A percentile compares a stretch with the other conserved stretches of the same genome.
phyloP scores from a whole-genome alignment of 805 yeast species.

The Kodamaea leandrae region DNA sequence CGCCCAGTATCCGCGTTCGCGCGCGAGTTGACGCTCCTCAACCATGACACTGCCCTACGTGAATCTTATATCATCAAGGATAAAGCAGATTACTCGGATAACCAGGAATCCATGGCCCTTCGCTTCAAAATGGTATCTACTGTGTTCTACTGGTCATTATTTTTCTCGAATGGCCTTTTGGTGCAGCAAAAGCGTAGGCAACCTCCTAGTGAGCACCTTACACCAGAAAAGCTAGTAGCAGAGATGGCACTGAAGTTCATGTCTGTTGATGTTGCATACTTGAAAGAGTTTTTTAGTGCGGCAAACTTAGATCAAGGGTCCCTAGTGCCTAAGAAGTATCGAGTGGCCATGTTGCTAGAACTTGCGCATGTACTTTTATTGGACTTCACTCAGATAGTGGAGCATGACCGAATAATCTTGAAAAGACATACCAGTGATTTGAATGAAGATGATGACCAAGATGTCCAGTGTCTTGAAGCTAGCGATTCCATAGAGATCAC shows the following conservation, averaged over 20 bases:
- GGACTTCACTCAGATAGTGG: conserved; percentile 15
- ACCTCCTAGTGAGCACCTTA: conserved; percentile 9
- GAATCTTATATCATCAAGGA: conserved; percentile 9
- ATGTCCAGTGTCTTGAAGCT: too few species aligned
- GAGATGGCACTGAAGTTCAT: conserved; percentile 14
- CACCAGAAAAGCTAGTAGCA: conserved; percentile 11
- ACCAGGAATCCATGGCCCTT: conserved; percentile 26
- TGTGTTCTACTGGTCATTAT: conserved; percentile 19
- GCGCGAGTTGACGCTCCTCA: conserved; percentile 25
- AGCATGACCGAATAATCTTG: conserved; percentile 9
- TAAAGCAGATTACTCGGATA: conserved; percentile 19
- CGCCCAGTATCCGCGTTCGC: conserved; percentile 24
- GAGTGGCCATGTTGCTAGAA: conserved; percentile 10
- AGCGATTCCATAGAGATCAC: conserved; percentile 2
- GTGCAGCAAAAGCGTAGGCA: conserved; percentile 6
- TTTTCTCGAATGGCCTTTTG: conserved; percentile 13
- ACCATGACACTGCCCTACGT: conserved; percentile 17
- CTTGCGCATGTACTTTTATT: conserved; percentile 12
- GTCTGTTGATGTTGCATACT: conserved; percentile 11
- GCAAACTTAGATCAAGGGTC: not conserved
- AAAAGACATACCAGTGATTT: not conserved
- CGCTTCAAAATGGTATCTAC: conserved; percentile 22
- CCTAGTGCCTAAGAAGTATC: conserved; percentile 9
- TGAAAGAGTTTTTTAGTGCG: conserved; percentile 15
- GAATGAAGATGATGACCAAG: not conserved